Evolutionary conservation across 2,329 filamentous ascomycete genomes (phyloP).

Genomic region (Penicillium nordicum): DNA sequence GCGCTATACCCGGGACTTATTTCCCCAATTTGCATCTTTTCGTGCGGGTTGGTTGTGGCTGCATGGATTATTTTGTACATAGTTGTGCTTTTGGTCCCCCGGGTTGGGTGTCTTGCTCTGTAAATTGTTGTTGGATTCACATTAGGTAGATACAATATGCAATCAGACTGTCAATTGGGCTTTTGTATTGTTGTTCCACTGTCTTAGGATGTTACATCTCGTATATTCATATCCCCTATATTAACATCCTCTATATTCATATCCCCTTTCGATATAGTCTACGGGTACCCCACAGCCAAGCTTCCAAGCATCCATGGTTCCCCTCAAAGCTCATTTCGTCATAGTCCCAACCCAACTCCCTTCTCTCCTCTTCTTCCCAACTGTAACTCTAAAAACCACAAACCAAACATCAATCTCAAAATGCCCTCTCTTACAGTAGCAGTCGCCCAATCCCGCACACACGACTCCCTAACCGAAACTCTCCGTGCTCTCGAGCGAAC

Average conservation of each 20-base stretch:
- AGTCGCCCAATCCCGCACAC: constrained; percentile 1
- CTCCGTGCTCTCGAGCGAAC: constrained; percentile 63
- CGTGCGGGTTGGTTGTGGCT: not conserved
- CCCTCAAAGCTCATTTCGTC: not conserved
- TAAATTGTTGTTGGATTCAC: constrained; percentile 1
- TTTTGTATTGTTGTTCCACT: not conserved
- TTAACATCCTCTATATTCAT: too few species aligned
- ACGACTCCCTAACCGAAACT: constrained; percentile 29
- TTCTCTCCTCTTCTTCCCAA: not conserved
- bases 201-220: too few species aligned
- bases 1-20: constrained; percentile 29
- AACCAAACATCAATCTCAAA: not conserved
- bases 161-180: constrained; percentile 6
- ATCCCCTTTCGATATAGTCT: not conserved
- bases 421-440: constrained; percentile 3
- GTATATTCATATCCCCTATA: too few species aligned
- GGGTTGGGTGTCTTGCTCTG: constrained; percentile 14
- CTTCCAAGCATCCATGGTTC: not conserved
- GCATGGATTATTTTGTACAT: constrained; percentile 9
- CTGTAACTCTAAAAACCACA: not conserved
- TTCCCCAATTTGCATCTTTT: constrained; percentile 11
- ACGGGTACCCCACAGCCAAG: not conserved
- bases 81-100: constrained; percentile 9
- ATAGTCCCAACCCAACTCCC: not conserved
- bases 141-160: not conserved